These are phyloP conservation scores for Herpotrichia juniperi DNA, from an alignment of 2,329 filamentous ascomycete species.

Conservation along the genomic window DNA sequence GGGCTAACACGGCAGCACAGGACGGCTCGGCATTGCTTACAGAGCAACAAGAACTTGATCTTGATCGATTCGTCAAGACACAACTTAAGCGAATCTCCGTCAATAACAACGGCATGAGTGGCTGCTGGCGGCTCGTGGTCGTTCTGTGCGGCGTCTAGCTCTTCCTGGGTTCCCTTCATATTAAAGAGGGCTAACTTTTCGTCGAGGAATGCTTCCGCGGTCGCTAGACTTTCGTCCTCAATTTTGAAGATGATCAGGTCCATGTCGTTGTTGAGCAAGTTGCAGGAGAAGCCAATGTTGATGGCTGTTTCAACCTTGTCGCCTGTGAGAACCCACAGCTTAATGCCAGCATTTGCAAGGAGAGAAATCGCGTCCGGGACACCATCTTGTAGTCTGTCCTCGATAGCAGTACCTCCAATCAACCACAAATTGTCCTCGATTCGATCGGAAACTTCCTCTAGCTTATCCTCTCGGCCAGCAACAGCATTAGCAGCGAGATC, in stretches of 20 bases:
- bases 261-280: slow-evolving; percentile 96
- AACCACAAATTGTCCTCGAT: slow-evolving; percentile 91
- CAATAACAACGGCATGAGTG: slow-evolving; percentile 92
- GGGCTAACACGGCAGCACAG: slow-evolving; percentile 97
- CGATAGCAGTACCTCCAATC: slow-evolving; percentile 93
- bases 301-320: slow-evolving; percentile 99
- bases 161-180: slow-evolving; percentile 83
- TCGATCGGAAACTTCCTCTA: slow-evolving; percentile 85
- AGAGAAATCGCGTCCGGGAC: slow-evolving; percentile 95
- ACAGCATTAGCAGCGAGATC: slow-evolving; percentile 85
- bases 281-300: slow-evolving; percentile 99
- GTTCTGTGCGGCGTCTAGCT: slow-evolving; percentile 77
- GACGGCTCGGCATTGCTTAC: slow-evolving; percentile 96
- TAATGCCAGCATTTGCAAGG: slow-evolving; percentile 91
- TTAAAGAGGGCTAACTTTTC: slow-evolving; percentile 74
- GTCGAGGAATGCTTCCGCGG: slow-evolving; percentile 74
- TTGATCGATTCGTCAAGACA: slow-evolving; percentile 81
- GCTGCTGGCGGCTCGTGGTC: slow-evolving; percentile 85
- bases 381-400: slow-evolving; percentile 94
- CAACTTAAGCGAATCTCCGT: slow-evolving; percentile 90
- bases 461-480: slow-evolving; percentile 86
- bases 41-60: slow-evolving; percentile 92
- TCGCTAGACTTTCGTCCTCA: slow-evolving; percentile 71
- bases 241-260: slow-evolving; percentile 90
- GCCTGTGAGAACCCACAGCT: slow-evolving; percentile 96